These are phyloP conservation scores for Phalaenopsis hybrid DNA, from an alignment of 116 monocot genomes.

Conservation along the genomic window DNA sequence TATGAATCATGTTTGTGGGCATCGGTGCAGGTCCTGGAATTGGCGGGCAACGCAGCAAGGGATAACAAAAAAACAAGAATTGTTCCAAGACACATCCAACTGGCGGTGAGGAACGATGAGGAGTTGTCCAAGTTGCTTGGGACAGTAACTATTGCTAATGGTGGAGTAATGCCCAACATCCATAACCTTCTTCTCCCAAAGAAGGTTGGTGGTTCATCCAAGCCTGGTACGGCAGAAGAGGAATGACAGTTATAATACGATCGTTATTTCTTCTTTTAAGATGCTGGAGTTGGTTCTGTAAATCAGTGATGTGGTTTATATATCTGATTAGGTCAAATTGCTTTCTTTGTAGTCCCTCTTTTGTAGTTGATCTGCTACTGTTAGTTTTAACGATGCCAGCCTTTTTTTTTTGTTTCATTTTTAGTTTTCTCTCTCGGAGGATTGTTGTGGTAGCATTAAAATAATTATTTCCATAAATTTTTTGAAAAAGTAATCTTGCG, in stretches of 20 bases:
- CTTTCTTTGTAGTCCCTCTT: no score
- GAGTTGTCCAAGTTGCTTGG: constrained; percentile 10
- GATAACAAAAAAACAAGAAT: constrained; percentile 15
- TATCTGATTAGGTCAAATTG: no score
- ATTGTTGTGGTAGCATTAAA: no score
- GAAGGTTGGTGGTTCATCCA: not conserved
- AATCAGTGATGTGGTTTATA: no score
- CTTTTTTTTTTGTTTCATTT: no score
- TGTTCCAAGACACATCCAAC: constrained; percentile 13
- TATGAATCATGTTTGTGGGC: not conserved
- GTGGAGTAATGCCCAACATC: constrained; percentile 16
- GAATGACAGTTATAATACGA: not conserved
- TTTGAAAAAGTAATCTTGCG: no score
- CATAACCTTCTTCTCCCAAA: constrained; percentile 14
- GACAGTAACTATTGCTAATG: constrained; percentile 12
- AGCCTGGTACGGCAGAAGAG: not conserved
- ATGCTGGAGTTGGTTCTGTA: no score
- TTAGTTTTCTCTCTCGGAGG: no score
- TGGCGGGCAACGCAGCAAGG: constrained; percentile 11
- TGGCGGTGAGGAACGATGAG: constrained; percentile 15
- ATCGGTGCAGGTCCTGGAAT: constrained; percentile 6
- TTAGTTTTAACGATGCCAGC: no score
- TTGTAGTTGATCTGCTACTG: no score
- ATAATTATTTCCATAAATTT: no score
- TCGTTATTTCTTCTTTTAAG: not conserved